phyloP scores from a whole-genome alignment of 2,329 filamentous ascomycete genomes.

The Ascomycota sp. region DNA sequence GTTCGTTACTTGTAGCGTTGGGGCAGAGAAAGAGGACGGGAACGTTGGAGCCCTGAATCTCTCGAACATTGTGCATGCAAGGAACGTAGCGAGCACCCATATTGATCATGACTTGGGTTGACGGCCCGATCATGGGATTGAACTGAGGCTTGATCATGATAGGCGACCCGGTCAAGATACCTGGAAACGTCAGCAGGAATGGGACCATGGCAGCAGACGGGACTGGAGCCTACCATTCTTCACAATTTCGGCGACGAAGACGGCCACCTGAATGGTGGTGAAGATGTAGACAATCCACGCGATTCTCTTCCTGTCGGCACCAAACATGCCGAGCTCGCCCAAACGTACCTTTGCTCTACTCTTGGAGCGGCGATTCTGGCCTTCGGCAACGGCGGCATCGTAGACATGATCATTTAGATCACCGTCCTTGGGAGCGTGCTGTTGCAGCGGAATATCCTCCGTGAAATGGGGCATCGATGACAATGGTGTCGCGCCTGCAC shows the following conservation, averaged over 20 bases:
- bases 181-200: constrained; percentile 18
- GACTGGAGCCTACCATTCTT: constrained; percentile 45
- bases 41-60: constrained; percentile 30
- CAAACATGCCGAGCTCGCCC: constrained; percentile 37
- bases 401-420: constrained; percentile 36
- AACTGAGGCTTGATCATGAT: constrained; percentile 66
- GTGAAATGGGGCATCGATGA: constrained; percentile 16
- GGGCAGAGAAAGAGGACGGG: constrained; percentile 55
- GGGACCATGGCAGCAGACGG: neutral
- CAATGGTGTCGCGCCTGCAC: constrained; percentile 14
- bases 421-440: constrained; percentile 21
- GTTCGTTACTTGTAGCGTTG: constrained; percentile 41
- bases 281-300: constrained; percentile 71
- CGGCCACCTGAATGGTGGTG: constrained; percentile 50
- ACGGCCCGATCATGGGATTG: constrained; percentile 95
- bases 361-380: constrained; percentile 7
- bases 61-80: constrained; percentile 72
- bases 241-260: constrained; percentile 76
- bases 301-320: constrained; percentile 30
- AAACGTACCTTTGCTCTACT: constrained; percentile 26
- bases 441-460: constrained; percentile 35
- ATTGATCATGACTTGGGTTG: constrained; percentile 73
- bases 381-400: constrained; percentile 22
- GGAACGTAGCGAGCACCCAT: constrained; percentile 86
- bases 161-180: constrained; percentile 51